Evolutionary conservation across 805 yeast species (phyloP).

Genomic region (Metschnikowia similis): DNA sequence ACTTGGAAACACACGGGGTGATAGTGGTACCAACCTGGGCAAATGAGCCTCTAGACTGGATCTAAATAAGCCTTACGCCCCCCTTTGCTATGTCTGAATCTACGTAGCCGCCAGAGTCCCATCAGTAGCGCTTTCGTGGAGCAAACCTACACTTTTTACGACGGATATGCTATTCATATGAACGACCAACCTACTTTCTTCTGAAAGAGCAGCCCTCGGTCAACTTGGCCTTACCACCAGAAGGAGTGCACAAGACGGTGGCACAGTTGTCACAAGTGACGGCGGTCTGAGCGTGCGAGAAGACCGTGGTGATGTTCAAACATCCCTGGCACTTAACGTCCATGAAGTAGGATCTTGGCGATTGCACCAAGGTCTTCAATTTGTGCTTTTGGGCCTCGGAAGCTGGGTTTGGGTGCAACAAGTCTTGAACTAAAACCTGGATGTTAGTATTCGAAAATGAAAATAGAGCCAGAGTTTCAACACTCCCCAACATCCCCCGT

Average conservation of each 20-base stretch:
- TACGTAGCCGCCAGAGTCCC: too few relatives aligned
- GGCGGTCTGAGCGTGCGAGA: conserved; percentile 41
- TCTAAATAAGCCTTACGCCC: too few relatives aligned
- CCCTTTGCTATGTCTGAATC: too few relatives aligned
- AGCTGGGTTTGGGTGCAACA: conserved; percentile 38
- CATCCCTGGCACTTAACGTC: conserved; percentile 42
- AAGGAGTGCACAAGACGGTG: conserved; percentile 38
- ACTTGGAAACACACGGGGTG: too few relatives aligned
- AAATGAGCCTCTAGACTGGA: too few relatives aligned
- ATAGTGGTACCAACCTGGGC: neutral
- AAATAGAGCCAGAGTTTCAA: neutral
- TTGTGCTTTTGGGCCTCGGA: conserved; percentile 37
- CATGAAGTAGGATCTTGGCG: conserved; percentile 41
- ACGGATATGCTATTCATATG: conserved; percentile 4
- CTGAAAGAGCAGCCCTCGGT: conserved; percentile 41
- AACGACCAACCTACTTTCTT: conserved; percentile 27
- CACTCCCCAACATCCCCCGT: too few relatives aligned
- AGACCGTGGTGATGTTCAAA: conserved; percentile 38
- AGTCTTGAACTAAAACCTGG: conserved; percentile 42
- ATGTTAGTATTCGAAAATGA: conserved; percentile 12
- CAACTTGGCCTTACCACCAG: conserved; percentile 43
- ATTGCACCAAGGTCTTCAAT: conserved; percentile 37
- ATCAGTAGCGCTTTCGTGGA: too few relatives aligned
- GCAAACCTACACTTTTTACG: neutral
- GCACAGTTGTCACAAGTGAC: conserved; percentile 41